A percentile compares a stretch with the other conserved stretches of the same genome.
phyloP scores from a whole-genome alignment of 2,329 filamentous ascomycete species.

The Diaporthe nobilis region DNA sequence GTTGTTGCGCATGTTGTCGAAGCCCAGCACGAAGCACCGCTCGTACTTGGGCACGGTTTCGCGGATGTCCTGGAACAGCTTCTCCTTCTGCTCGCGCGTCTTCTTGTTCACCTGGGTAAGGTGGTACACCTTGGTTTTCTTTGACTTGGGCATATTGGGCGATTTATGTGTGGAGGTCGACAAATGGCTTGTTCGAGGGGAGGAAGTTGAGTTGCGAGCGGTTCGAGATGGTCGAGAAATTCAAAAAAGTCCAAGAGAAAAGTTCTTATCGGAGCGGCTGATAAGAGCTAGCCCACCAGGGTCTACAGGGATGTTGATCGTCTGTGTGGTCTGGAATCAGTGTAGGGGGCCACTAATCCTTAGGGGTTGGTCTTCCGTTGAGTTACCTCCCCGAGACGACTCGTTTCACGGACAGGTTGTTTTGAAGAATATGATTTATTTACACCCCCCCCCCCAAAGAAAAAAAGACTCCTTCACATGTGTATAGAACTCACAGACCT shows the following conservation, averaged over 20 bases:
- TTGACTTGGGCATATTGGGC: conserved; percentile 91
- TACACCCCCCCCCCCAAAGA: too few species aligned
- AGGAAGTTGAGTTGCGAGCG: neutral
- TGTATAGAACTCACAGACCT: too few species aligned
- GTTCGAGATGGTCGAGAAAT: conserved; percentile 20
- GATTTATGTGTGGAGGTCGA: conserved; percentile 1
- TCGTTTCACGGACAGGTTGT: too few species aligned
- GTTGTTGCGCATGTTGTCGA: conserved; percentile 98
- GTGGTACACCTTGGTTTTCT: conserved; percentile 90
- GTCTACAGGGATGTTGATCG: conserved; percentile 4
- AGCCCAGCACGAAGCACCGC: conserved; percentile 92
- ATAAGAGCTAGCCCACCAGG: neutral
- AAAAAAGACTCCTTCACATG: too few species aligned
- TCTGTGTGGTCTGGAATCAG: too few species aligned
- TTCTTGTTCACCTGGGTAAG: conserved; percentile 95
- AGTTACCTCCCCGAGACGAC: too few species aligned
- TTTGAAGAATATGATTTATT: too few species aligned
- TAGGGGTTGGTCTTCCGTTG: too few species aligned
- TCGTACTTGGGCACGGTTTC: conserved; percentile 87
- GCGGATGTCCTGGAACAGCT: conserved; percentile 90
- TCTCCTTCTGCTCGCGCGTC: conserved; percentile 89
- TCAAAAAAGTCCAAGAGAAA: conserved; percentile 11
- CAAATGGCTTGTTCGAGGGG: neutral
- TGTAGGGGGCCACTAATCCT: too few species aligned
- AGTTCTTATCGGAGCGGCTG: conserved; percentile 30